Base-by-base conservation (phyloP, 495 filamentous ascomycete genomes). In the Penicillium longicatenatum region DNA sequence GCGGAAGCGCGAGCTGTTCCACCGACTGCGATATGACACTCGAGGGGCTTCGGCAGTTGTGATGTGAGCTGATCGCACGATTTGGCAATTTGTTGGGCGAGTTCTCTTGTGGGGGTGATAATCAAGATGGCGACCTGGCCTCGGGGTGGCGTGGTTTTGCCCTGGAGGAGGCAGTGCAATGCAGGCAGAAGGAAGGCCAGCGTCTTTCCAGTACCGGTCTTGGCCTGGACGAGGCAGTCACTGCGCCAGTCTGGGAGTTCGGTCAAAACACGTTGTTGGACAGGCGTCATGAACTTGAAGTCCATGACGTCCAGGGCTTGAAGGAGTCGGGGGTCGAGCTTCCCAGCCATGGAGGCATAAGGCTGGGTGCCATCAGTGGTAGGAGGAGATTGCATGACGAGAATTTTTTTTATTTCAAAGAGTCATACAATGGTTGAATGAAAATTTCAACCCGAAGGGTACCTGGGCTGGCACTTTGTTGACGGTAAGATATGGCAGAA, bases 131-230 rank as follows among this genome's bases (percentile, higher is more conserved):
- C 84, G 44, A 88, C 78, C 55, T 80, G 71, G 11, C 83, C 82
- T 47, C 55, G 70, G 6, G 70, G 63, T 0, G 62, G 61, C 0
- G 64, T 48, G 11, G 52, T 33, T 7, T 67, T 41, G 16, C 67
- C 63, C 54, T 66, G 54, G 22, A 91, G 67, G 17, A 91, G 76
- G 47, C 82, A 83, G 66, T 93, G 88, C 54, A 92, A 70, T 9
- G 85, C 78, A n/a, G 90, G 90, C 0, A 92, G 71, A 21, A 93
- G 74, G 72, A 93, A 93, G 17, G 88, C 90, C 37, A 91, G 77
- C 1, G 90, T 93, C 68, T 93, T 93, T 56, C 90, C 90, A 6
- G 90, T 92, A 62, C 90, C 90, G n/a, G 90, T 93, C 69, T 87
- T 90, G 55, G 90, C 90, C 75, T 92, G 90, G 41, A 90, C 90